Conservation (phyloP, 2,329 filamentous ascomycete species). For the Aspergillus tanneri region DNA sequence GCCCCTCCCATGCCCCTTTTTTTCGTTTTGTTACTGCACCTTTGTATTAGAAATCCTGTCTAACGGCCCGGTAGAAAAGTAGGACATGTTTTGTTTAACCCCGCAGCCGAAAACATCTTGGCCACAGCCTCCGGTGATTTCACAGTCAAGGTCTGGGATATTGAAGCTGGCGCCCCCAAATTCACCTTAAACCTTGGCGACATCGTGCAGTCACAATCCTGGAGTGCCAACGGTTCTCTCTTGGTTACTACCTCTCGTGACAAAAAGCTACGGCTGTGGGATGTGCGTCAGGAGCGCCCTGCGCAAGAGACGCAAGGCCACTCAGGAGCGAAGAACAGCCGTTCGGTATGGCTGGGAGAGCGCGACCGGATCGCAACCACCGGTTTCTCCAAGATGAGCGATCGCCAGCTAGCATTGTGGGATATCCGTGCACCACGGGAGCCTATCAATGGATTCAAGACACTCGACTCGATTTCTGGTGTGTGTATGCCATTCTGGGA, state of each 20-base stretch:
- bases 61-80: slow-evolving; percentile 95
- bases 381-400: slow-evolving; percentile 97
- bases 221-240: slow-evolving; percentile 84
- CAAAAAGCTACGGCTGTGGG: slow-evolving; percentile 98
- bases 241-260: slow-evolving; percentile 92
- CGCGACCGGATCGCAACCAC: slow-evolving; percentile 94
- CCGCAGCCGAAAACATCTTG: slow-evolving; percentile 89
- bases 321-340: slow-evolving; percentile 93
- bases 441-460: slow-evolving; percentile 85
- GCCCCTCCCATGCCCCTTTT: slow-evolving; percentile 20
- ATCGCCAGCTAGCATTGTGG: slow-evolving; percentile 93
- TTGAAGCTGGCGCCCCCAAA: slow-evolving; percentile 71
- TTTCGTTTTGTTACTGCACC: neutral
- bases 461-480: slow-evolving; percentile 91
- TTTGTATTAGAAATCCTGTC: slow-evolving; percentile 21
- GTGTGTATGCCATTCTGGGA: slow-evolving; percentile 99
- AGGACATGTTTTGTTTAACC: slow-evolving; percentile 97
- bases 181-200: slow-evolving; percentile 81
- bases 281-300: slow-evolving; percentile 87
- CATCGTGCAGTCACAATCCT: slow-evolving; percentile 91
- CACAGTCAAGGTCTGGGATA: slow-evolving; percentile 93
- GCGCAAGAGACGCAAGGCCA: slow-evolving; percentile 84
- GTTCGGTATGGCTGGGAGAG: slow-evolving; percentile 95
- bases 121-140: slow-evolving; percentile 94
- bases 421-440: slow-evolving; percentile 76